Evolutionary conservation across 441 rosid genomes (phyloP).

Genomic region (Erysimum cheiri): DNA sequence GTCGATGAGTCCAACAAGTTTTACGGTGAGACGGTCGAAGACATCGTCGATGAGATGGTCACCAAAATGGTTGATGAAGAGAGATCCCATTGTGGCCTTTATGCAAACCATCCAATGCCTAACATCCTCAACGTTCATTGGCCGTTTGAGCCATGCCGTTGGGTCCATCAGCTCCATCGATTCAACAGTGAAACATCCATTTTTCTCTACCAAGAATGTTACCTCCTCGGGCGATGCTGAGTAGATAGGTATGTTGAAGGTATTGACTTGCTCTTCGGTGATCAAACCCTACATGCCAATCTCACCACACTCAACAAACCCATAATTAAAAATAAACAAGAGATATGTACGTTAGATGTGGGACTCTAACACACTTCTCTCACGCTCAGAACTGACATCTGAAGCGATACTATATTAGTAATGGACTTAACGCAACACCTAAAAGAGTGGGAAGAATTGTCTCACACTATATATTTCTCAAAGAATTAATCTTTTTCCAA

Average conservation of each 20-base stretch:
- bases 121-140: slow-evolving; percentile 42
- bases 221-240: slow-evolving; percentile 52
- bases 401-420: too few species aligned
- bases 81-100: slow-evolving; percentile 56
- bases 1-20: slow-evolving; percentile 40
- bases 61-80: slow-evolving; percentile 48
- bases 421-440: too few species aligned
- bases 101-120: slow-evolving; percentile 46
- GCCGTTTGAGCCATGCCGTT: slow-evolving; percentile 35
- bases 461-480: too few species aligned
- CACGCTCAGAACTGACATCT: too few species aligned
- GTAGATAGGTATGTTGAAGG: slow-evolving; percentile 58
- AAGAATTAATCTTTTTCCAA: too few species aligned
- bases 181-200: slow-evolving; percentile 51
- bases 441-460: too few species aligned
- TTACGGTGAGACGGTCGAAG: slow-evolving; percentile 44
- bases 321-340: not conserved
- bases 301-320: slow-evolving; percentile 12
- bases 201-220: slow-evolving; percentile 42
- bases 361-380: too few species aligned
- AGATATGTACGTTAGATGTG: not conserved
- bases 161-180: slow-evolving; percentile 50
- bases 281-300: slow-evolving; percentile 47
- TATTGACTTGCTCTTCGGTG: slow-evolving; percentile 49
- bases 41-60: slow-evolving; percentile 43